These are phyloP conservation scores for Xylaria intraflava DNA, from an alignment of 495 filamentous ascomycete genomes.

Conservation along the genomic window DNA sequence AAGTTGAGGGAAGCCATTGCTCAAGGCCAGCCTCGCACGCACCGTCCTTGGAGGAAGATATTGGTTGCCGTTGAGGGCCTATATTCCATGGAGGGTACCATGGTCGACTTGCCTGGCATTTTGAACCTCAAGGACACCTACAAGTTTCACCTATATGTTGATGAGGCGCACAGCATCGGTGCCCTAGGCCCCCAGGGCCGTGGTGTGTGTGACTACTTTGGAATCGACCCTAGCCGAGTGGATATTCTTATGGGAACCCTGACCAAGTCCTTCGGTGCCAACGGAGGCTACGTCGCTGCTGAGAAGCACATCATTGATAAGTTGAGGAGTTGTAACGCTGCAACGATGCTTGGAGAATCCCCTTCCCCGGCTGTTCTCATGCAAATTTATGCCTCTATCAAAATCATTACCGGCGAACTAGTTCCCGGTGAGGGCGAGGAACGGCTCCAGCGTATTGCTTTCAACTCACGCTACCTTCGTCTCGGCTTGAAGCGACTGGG, in stretches of 20 bases:
- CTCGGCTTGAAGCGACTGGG: constrained; percentile 94
- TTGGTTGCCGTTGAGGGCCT: constrained; percentile 92
- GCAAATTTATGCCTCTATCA: constrained; percentile 79
- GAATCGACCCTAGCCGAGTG: constrained; percentile 76
- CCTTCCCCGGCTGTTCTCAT: constrained; percentile 78
- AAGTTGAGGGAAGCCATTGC: constrained; percentile 85
- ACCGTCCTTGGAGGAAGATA: constrained; percentile 98
- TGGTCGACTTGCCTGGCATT: constrained; percentile 89
- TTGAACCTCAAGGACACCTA: constrained; percentile 84
- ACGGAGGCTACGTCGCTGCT: constrained; percentile 91
- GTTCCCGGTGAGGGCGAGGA: constrained; percentile 90
- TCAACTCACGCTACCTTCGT: constrained; percentile 96
- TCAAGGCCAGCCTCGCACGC: constrained; percentile 92
- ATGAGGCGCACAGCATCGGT: constrained; percentile 95
- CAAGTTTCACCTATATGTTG: constrained; percentile 92
- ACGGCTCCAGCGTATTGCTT: constrained; percentile 89
- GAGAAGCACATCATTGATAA: constrained; percentile 90
- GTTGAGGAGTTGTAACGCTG: constrained; percentile 77
- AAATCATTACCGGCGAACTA: constrained; percentile 82
- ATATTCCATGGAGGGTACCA: constrained; percentile 98
- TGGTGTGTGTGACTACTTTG: constrained; percentile 96
- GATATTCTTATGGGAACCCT: constrained; percentile 98
- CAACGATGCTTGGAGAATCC: constrained; percentile 80
- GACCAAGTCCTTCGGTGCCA: constrained; percentile 97
- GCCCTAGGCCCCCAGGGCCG: constrained; percentile 82